Conservation (phyloP, 352 stramenopile genomes). For the Phytophthora idaei region DNA sequence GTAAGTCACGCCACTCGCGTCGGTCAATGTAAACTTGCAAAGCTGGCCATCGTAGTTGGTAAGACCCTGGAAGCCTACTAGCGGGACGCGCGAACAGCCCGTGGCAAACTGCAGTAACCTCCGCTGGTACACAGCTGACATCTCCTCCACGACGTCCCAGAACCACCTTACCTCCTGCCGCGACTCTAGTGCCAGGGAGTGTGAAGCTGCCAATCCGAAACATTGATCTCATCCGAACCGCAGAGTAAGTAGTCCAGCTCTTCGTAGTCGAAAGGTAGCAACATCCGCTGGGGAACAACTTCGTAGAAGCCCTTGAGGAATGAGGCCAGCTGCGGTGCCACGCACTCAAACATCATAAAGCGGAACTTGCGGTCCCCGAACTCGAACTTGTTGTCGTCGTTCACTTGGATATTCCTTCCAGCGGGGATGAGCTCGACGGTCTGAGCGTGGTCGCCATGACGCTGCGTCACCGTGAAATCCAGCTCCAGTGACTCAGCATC, state of each 20-base stretch:
- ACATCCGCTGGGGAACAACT: conserved; percentile 91
- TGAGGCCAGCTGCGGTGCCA: conserved; percentile 84
- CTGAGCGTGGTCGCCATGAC: conserved; percentile 17
- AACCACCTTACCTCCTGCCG: conserved; percentile 42
- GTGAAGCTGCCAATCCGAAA: conserved; percentile 92
- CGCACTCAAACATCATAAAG: conserved; percentile 94
- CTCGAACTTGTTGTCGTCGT: conserved; percentile 95
- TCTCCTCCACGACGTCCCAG: conserved; percentile 87
- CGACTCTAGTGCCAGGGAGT: conserved; percentile 51
- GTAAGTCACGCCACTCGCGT: conserved; percentile 20
- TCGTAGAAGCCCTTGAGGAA: conserved; percentile 97
- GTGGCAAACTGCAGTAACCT: conserved; percentile 84
- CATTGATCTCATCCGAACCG: conserved; percentile 92
- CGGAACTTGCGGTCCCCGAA: conserved; percentile 94
- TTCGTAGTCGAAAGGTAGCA: conserved; percentile 96
- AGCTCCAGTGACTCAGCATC: conserved; percentile 52
- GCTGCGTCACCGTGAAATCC: conserved; percentile 64
- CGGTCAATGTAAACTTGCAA: conserved; percentile 64
- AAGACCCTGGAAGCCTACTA: conserved; percentile 65
- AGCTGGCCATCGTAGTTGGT: conserved; percentile 77
- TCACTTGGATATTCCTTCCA: conserved; percentile 86
- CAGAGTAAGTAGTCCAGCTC: conserved; percentile 96
- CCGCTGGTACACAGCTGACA: conserved; percentile 63
- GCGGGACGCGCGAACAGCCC: conserved; percentile 68
- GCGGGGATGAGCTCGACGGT: conserved; percentile 62